Base-by-base conservation (phyloP, 2,329 filamentous ascomycete genomes). In the Fusarium ramigenum region DNA sequence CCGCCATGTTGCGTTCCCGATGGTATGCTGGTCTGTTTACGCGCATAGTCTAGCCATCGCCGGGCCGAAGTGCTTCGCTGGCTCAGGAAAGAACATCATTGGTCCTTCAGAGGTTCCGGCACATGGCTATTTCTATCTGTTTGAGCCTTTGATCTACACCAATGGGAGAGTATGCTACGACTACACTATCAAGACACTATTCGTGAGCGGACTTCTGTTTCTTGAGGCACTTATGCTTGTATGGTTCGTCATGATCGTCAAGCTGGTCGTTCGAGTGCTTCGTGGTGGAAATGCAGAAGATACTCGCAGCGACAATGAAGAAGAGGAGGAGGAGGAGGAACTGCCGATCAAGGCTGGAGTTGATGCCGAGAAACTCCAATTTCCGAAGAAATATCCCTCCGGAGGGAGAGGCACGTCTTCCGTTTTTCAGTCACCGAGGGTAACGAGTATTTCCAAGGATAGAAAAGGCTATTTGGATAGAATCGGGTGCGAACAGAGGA, bases 171-270 rank as follows among this genome's bases (percentile, higher is more conserved):
- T 98, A 44, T 97, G 95, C 86, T 97, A 92, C 86, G 93, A 93
- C 77, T 81, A 89, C 19, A 87, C 86, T 15, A 90, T 98, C 77
- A 91, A 92, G 76, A 93, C 89, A 86, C 85, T 87, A 9, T 98
- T 98, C 84, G 84, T 98, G n/a, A 86, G 87, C 9, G 87, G 94
- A 34, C 89, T 99, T 2, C 84, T 97, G 7, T 88, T 92, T 28
- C 86, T 99, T 14, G 94, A 98, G 81, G 85, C 87, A 21, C 88
- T 99, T 44, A 95, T 93, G 46, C 84, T 97, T 28, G 86, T 93
- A 67, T 98, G 96, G 96, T 97, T 98, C 78, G 87, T 86, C 69
- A 93, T 97, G 91, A 97, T 98, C 0, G 46, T 58, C 23, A 74
- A 69, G 3, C 19, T 73, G 5, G 67, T 74, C 73, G 82, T 95